Evolutionary conservation across 2,329 filamentous ascomycete species (phyloP), one percentile per base, ranked within the genome.

Genomic region (Cytospora piceicola): DNA sequence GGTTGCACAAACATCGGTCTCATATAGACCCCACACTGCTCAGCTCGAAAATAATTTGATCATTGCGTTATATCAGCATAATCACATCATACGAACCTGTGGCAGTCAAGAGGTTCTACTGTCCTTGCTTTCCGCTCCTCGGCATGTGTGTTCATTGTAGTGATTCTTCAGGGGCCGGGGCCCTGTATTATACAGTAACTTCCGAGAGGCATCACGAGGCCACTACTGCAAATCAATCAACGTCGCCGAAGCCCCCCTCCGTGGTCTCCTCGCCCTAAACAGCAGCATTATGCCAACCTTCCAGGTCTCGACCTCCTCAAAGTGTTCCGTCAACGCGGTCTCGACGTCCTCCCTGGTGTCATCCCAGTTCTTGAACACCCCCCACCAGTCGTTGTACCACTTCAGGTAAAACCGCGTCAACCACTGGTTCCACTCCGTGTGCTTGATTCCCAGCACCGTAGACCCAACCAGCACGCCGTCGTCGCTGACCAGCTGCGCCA

Each of bases 361-460:
- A 0, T 74, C 71, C 70, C 72, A 75, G 69, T 81, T 82, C 53
- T 74, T 72, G 68, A 82, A 80, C 1, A 79, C 73, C 11, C 72
- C 67, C 32, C 68, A 63, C 51, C 68, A 61, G 67, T 81, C 80
- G 42, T 63, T 63, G 59, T 79, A 80, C 42, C 71, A 59, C 24
- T 66, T 71, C 63, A 79, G 61, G 20, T 73, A 72, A 32, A 71
- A 58, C 52, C 67, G 65, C 3, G 70, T 71, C 9, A 72, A 68
- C 69, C 72, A 71, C 60, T 70, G 71, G 30, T 63, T 17, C 61
- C 53, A 57, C 63, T 67, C 75, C 30, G 68, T 70, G 32, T 69
- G 71, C 36, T 54, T 49, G 51, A 65, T 67, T 58, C 72, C 78
- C 56, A 79, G 69, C 0, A 82, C 70, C 1, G 78, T 80, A 56